Base-by-base conservation (phyloP, 2,329 filamentous ascomycete species). In the Sordariomycetes sp. region DNA sequence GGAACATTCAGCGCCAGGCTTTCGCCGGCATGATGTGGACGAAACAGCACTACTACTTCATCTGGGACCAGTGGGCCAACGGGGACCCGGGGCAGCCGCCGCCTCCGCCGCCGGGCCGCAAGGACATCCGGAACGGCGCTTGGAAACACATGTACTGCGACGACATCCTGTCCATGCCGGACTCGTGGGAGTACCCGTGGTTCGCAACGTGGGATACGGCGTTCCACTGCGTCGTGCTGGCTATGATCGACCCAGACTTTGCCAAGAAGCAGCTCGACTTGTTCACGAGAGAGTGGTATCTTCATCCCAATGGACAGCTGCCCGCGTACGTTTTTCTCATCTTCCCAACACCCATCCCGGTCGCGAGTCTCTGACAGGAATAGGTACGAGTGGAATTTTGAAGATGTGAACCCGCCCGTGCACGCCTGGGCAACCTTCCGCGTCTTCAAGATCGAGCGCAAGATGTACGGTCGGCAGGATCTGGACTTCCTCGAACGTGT, bases 11-110 rank as follows among this genome's bases (percentile, higher is more conserved):
- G 73, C 84, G 93, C 64, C 92, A 97, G 71, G 94, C 93, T 3
- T 88, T 97, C 64, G 86, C 92, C 0, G 93, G 94, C 58, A 97
- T 97, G 93, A 87, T 97, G 80, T 97, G 93, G 93, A 95, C 88
- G 62, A 97, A 97, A 72, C 93, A 97, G 71, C 90, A 90, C 73
- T 97, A 97, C 71, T 84, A 95, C 69, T 97, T 97, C 71, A 85
- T 97, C 65, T 97, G 91, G 90, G 92, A 97, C 63, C 89, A 97
- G 69, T 97, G 93, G 93, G 91, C 92, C 28, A 96, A 96, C 62
- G 93, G 93, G 57, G 93, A 97, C 68, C 92, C 92, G 12, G 81
- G 80, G 54, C 90, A 92, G 77, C 90, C 92, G 51, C 89, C 93
- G 35, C 94, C 28, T 32, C 28, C 94, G 28, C 93, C 93, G 1